Evolutionary conservation across 257 asterid genomes (phyloP).

Genomic region (Sherardia arvensis): DNA sequence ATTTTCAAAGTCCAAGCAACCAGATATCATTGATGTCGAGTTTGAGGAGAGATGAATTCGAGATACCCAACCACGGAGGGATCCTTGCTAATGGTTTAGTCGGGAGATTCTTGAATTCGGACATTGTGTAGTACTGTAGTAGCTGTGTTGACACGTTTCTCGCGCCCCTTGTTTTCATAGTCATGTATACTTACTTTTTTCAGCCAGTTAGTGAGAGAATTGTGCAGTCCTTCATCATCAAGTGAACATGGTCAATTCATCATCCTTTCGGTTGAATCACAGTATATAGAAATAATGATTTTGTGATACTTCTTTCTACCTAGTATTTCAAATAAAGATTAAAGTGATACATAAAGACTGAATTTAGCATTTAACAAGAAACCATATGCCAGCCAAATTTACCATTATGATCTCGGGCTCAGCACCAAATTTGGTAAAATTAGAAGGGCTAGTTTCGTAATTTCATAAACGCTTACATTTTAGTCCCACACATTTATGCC

Average conservation of each 20-base stretch:
- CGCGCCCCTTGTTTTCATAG: background rate
- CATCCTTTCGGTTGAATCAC: too few relatives aligned
- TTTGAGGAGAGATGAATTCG: slow-evolving; percentile 73
- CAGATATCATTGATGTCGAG: slow-evolving; percentile 82
- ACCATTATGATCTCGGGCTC: too few relatives aligned
- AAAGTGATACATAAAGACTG: too few relatives aligned
- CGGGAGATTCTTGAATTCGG: background rate
- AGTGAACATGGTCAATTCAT: too few relatives aligned
- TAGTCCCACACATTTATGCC: background rate
- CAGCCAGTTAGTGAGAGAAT: background rate
- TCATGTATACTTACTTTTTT: background rate
- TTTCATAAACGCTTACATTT: background rate
- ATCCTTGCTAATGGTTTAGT: background rate
- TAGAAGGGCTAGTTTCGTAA: background rate
- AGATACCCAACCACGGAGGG: slow-evolving; percentile 13
- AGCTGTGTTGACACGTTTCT: slow-evolving; percentile 2
- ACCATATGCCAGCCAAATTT: too few relatives aligned
- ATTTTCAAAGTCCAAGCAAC: slow-evolving; percentile 68
- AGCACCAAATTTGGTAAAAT: too few relatives aligned
- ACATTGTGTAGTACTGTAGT: background rate
- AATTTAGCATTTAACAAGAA: too few relatives aligned
- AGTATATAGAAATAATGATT: too few relatives aligned
- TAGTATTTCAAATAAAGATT: too few relatives aligned
- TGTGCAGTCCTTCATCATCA: background rate
- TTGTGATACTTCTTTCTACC: too few relatives aligned